Percentiles rank a stretch among this genome's conserved stretches.
Evolutionary conservation across 768 basidiomycete genomes (phyloP).

Genomic region (Podaxis pistillaris): DNA sequence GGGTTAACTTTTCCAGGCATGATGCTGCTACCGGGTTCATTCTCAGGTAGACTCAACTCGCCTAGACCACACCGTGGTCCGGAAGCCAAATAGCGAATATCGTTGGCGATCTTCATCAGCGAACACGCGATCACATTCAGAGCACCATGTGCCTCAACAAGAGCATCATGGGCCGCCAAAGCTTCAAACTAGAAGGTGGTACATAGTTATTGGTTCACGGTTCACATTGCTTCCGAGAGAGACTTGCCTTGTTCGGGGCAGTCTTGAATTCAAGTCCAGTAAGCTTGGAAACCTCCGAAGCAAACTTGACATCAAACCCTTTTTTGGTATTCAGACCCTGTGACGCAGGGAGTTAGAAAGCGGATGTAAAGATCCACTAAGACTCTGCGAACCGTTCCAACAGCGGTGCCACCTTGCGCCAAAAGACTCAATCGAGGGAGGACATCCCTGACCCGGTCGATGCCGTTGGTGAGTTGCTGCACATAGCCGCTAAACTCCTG

Average conservation of each 20-base stretch:
- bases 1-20: conserved; percentile 99
- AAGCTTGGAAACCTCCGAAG: conserved; percentile 85
- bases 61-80: conserved; percentile 98
- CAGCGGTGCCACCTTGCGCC: conserved; percentile 98
- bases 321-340: conserved; percentile 96
- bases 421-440: conserved; percentile 85
- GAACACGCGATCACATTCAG: conserved; percentile 96
- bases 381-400: conserved; percentile 77
- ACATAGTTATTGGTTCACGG: conserved; percentile 4
- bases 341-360: conserved; percentile 14
- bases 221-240: neutral
- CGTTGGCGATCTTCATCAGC: conserved; percentile 99
- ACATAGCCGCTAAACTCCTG: conserved; percentile 99
- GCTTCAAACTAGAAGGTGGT: conserved; percentile 78
- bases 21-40: conserved; percentile 98
- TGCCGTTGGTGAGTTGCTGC: conserved; percentile 88
- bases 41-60: conserved; percentile 92
- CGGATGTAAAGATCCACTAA: neutral
- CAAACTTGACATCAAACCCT: conserved; percentile 95
- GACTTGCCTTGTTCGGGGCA: conserved; percentile 90
- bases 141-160: conserved; percentile 96
- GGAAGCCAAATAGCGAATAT: conserved; percentile 96
- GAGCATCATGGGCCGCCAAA: conserved; percentile 95
- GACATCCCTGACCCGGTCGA: conserved; percentile 76
- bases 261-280: conserved; percentile 92